A percentile compares a stretch with the other conserved stretches of the same genome.
These are phyloP conservation scores for Boletus barrowsii DNA, from an alignment of 768 basidiomycete species.

Conservation along the genomic window DNA sequence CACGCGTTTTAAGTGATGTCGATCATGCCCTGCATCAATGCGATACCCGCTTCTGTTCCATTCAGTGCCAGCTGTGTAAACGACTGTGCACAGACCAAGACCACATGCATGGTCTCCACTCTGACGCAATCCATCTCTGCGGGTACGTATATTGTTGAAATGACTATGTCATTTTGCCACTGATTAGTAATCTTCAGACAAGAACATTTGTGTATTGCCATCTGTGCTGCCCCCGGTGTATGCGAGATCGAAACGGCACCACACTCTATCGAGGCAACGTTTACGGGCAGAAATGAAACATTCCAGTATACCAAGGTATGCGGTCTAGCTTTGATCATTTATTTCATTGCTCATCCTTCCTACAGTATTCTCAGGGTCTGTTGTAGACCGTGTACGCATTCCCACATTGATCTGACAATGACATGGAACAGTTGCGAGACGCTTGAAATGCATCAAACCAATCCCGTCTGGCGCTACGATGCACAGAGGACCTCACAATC, in stretches of 20 bases:
- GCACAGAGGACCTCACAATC: slow-evolving; percentile 50
- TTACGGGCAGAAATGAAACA: slow-evolving; percentile 55
- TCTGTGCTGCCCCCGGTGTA: slow-evolving; percentile 46
- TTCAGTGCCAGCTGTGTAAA: slow-evolving; percentile 53
- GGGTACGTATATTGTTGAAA: slow-evolving; percentile 36
- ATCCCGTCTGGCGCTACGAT: slow-evolving; percentile 41
- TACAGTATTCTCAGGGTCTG: slow-evolving; percentile 54
- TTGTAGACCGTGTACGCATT: neutral
- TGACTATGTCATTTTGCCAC: neutral
- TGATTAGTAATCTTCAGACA: slow-evolving; percentile 36
- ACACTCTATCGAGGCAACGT: slow-evolving; percentile 58
- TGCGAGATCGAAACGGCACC: slow-evolving; percentile 60
- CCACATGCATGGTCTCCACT: slow-evolving; percentile 52
- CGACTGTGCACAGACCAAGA: slow-evolving; percentile 45
- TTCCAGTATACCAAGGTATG: slow-evolving; percentile 64
- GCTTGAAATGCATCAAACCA: slow-evolving; percentile 45
- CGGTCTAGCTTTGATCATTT: neutral
- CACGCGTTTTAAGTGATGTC: slow-evolving; percentile 35
- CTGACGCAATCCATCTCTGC: slow-evolving; percentile 48
- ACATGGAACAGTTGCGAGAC: slow-evolving; percentile 41
- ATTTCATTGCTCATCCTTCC: neutral
- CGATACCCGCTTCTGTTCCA: slow-evolving; percentile 50
- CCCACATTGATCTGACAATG: neutral
- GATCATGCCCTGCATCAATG: slow-evolving; percentile 49
- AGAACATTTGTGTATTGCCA: slow-evolving; percentile 43